Evolutionary conservation across 352 stramenopile genomes (phyloP).

Genomic region (Globisporangium lucens): DNA sequence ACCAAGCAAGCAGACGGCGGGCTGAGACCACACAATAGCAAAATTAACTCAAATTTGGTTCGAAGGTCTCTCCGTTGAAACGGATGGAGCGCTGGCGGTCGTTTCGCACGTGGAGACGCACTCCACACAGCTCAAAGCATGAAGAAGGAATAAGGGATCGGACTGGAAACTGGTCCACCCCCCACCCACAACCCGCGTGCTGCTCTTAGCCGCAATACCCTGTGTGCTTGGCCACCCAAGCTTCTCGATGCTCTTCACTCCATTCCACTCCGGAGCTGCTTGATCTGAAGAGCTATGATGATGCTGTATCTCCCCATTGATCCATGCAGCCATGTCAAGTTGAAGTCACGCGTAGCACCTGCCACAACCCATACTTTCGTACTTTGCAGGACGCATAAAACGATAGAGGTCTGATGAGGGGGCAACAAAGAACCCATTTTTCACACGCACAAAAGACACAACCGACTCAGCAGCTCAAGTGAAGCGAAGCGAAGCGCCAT

Average conservation of each 20-base stretch:
- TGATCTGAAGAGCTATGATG: too few relatives aligned
- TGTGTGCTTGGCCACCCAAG: too few relatives aligned
- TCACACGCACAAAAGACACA: background rate
- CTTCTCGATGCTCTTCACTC: too few relatives aligned
- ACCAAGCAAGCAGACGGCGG: background rate
- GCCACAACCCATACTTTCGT: background rate
- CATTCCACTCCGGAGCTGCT: too few relatives aligned
- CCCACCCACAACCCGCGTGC: too few relatives aligned
- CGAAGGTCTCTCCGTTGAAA: background rate
- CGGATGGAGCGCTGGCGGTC: background rate
- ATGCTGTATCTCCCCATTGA: background rate
- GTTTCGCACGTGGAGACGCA: background rate
- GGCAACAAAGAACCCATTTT: background rate
- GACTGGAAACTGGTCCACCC: too few relatives aligned
- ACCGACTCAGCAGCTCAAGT: background rate
- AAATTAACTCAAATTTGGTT: background rate
- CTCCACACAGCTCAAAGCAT: background rate
- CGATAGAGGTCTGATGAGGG: background rate
- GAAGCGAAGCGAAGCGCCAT: conserved; percentile 19
- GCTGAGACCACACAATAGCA: background rate
- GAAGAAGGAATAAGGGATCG: background rate
- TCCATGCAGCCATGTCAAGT: background rate
- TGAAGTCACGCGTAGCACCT: background rate
- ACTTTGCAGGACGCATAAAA: background rate
- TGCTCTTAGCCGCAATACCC: too few relatives aligned